Evolutionary conservation across 202 grass and related monocot genomes (phyloP).

Genomic region (Setaria italica): DNA sequence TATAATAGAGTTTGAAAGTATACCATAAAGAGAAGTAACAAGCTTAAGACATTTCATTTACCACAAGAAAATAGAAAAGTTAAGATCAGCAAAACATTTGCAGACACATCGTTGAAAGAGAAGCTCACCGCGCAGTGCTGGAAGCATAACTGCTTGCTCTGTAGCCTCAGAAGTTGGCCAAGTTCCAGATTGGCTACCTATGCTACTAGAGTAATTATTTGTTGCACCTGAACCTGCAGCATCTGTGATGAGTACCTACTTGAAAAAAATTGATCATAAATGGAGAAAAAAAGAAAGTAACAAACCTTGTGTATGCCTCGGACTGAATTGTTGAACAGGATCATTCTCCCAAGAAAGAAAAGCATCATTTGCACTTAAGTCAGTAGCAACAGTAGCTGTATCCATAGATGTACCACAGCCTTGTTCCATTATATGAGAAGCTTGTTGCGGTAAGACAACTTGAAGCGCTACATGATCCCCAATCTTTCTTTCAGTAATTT

Average conservation of each 20-base stretch:
- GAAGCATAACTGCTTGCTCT: slow-evolving; percentile 56
- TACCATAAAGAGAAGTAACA: neutral
- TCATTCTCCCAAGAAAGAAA: slow-evolving; percentile 46
- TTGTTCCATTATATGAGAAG: slow-evolving; percentile 64
- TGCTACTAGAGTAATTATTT: slow-evolving; percentile 68
- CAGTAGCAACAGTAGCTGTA: slow-evolving; percentile 39
- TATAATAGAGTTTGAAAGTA: neutral
- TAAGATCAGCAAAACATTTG: neutral
- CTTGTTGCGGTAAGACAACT: slow-evolving; percentile 48
- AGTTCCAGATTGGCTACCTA: slow-evolving; percentile 57
- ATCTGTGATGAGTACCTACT: neutral
- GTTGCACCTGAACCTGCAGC: slow-evolving; percentile 29
- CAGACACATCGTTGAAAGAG: neutral
- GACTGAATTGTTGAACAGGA: slow-evolving; percentile 48
- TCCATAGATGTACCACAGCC: slow-evolving; percentile 50
- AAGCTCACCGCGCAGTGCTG: slow-evolving; percentile 58
- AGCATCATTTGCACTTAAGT: slow-evolving; percentile 38
- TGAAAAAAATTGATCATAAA: neutral
- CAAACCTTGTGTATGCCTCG: slow-evolving; percentile 54
- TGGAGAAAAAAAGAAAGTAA: slow-evolving; percentile 9
- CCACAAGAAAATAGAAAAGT: neutral
- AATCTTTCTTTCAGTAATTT: slow-evolving; percentile 12
- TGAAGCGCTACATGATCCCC: slow-evolving; percentile 39
- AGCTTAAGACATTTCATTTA: slow-evolving; percentile 15
- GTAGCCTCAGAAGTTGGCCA: slow-evolving; percentile 54